Evolutionary conservation across 2,329 filamentous ascomycete genomes (phyloP).

Genomic region (Chaetomiaceae sp.): DNA sequence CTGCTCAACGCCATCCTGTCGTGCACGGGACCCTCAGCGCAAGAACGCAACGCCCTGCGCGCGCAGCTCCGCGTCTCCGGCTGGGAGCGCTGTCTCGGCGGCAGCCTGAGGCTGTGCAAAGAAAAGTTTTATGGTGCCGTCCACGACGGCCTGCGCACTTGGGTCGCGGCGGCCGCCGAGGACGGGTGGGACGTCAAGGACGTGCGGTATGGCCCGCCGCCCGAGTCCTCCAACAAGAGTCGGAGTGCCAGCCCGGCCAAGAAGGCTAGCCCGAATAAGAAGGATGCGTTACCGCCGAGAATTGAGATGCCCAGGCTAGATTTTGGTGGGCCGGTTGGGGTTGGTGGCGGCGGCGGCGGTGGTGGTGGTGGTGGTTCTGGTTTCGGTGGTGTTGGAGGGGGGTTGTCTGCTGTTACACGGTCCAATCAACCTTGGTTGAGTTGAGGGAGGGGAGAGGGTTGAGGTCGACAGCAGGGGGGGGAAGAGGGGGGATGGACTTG

Average conservation of each 20-base stretch:
- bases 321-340: conserved; percentile 4
- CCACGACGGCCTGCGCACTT: conserved; percentile 82
- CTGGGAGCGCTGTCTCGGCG: conserved; percentile 86
- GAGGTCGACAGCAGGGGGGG: too few relatives aligned
- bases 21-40: conserved; percentile 59
- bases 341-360: not conserved
- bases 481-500: too few relatives aligned
- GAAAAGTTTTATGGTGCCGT: conserved; percentile 95
- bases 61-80: conserved; percentile 74
- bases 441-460: too few relatives aligned
- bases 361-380: too few relatives aligned
- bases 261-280: too few relatives aligned
- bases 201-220: conserved; percentile 68
- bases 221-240: conserved; percentile 41
- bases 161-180: conserved; percentile 80
- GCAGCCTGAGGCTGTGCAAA: conserved; percentile 83
- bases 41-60: conserved; percentile 75
- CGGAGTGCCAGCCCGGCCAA: conserved; percentile 36
- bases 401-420: too few relatives aligned
- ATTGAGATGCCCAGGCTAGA: conserved; percentile 19
- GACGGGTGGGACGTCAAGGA: conserved; percentile 83
- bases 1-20: conserved; percentile 87
- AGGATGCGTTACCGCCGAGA: too few relatives aligned
- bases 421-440: conserved; percentile 15
- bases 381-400: not conserved